These are phyloP conservation scores for Microascus cirrosus DNA, from an alignment of 2,329 filamentous ascomycete species.

Conservation along the genomic window DNA sequence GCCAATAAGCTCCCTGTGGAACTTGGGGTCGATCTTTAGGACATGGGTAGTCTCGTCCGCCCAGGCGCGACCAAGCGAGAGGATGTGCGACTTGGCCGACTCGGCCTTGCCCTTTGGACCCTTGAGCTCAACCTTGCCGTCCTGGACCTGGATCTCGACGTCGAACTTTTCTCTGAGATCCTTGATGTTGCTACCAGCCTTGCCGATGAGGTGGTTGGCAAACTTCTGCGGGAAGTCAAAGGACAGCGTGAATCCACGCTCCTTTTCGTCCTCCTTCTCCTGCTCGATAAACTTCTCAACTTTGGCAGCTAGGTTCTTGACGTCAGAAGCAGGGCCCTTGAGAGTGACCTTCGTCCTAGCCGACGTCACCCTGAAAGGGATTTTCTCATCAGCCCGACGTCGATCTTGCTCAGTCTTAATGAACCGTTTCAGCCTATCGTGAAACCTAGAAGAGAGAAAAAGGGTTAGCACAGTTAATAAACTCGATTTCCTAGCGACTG, in stretches of 20 bases:
- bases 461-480: not conserved
- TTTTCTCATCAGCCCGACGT: slow-evolving; percentile 34
- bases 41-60: slow-evolving; percentile 84
- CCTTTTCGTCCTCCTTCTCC: slow-evolving; percentile 85
- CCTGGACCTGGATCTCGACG: slow-evolving; percentile 75
- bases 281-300: slow-evolving; percentile 71
- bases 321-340: slow-evolving; percentile 63
- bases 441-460: slow-evolving; percentile 29
- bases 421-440: slow-evolving; percentile 51
- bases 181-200: slow-evolving; percentile 54
- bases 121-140: slow-evolving; percentile 91
- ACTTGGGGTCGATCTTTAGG: slow-evolving; percentile 87
- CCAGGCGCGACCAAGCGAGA: slow-evolving; percentile 65
- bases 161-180: slow-evolving; percentile 57
- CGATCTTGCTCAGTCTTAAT: slow-evolving; percentile 54
- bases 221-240: slow-evolving; percentile 96
- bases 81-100: slow-evolving; percentile 71
- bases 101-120: slow-evolving; percentile 93
- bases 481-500: slow-evolving; percentile 13
- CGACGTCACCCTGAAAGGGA: slow-evolving; percentile 48
- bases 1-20: slow-evolving; percentile 88
- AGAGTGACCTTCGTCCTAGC: slow-evolving; percentile 55
- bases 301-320: slow-evolving; percentile 62
- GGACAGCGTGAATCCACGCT: slow-evolving; percentile 72
- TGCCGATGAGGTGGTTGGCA: slow-evolving; percentile 72